phyloP scores from a whole-genome alignment of 192 early-diverging fungal species.

The Backusella sp. region DNA sequence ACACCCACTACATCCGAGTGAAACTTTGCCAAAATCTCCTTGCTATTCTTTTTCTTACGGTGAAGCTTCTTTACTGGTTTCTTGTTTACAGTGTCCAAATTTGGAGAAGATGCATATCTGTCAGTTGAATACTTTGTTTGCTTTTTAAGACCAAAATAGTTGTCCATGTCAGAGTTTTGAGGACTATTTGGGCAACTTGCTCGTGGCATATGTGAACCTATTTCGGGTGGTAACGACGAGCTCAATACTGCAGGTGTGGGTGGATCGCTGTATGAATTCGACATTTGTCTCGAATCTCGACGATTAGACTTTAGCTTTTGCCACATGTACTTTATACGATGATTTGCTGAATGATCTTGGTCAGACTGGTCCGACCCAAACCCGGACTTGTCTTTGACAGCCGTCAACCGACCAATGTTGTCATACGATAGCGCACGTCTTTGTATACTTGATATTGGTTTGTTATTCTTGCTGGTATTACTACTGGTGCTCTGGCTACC shows the following conservation, averaged over 20 bases:
- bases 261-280: background rate
- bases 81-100: background rate
- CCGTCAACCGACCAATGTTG: background rate
- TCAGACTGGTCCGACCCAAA: background rate
- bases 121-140: background rate
- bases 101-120: background rate
- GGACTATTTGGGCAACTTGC: background rate
- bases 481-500: background rate
- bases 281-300: background rate
- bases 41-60: background rate
- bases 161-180: background rate
- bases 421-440: background rate
- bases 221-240: background rate
- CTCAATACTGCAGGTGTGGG: background rate
- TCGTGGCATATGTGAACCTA: background rate
- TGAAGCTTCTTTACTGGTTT: background rate
- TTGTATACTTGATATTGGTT: background rate
- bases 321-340: conserved; percentile 10
- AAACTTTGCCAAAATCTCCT: conserved; percentile 16
- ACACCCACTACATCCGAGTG: conserved; percentile 41
- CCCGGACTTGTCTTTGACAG: background rate
- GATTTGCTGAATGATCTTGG: background rate
- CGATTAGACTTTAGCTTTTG: background rate
- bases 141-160: background rate
- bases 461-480: background rate